Percentiles rank a stretch among this genome's conserved stretches.
Conservation (phyloP, 23 red algal genomes). For the Gracilaria gracilis region DNA sequence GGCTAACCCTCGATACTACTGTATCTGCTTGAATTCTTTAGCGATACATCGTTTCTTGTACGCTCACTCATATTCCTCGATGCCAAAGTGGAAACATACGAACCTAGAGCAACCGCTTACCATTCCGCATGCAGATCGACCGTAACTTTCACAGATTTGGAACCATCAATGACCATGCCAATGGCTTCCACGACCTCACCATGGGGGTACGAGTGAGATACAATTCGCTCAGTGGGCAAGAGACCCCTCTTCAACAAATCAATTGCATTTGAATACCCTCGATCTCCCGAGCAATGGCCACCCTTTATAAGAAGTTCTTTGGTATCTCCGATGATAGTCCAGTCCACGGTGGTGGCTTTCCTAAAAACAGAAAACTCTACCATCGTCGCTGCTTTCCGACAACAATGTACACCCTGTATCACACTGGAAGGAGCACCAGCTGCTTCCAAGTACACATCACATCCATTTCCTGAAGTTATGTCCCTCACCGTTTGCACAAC, state of each 20-base stretch:
- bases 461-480: conserved; percentile 77
- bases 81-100: neutral
- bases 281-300: conserved; percentile 81
- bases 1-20: no score
- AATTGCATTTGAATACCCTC: conserved; percentile 79
- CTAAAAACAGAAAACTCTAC: conserved; percentile 86
- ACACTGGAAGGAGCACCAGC: conserved; percentile 66
- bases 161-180: conserved; percentile 58
- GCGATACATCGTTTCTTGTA: no score
- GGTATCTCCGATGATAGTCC: conserved; percentile 88
- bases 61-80: neutral
- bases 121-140: conserved; percentile 18
- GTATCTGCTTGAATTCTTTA: no score
- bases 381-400: conserved; percentile 74
- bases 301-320: conserved; percentile 74
- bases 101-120: neutral
- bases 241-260: conserved; percentile 62
- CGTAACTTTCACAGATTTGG: conserved; percentile 45
- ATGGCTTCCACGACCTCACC: conserved; percentile 69
- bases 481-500: conserved; percentile 52
- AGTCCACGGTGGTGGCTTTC: conserved; percentile 67
- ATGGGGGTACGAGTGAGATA: conserved; percentile 54
- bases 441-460: conserved; percentile 90
- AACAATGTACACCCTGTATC: conserved; percentile 71
- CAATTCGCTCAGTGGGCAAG: conserved; percentile 76